A percentile compares a stretch with the other conserved stretches of the same genome.
These are phyloP conservation scores for Gaertneriomyces semiglobifer DNA, from an alignment of 192 early-diverging fungal genomes.

Conservation along the genomic window DNA sequence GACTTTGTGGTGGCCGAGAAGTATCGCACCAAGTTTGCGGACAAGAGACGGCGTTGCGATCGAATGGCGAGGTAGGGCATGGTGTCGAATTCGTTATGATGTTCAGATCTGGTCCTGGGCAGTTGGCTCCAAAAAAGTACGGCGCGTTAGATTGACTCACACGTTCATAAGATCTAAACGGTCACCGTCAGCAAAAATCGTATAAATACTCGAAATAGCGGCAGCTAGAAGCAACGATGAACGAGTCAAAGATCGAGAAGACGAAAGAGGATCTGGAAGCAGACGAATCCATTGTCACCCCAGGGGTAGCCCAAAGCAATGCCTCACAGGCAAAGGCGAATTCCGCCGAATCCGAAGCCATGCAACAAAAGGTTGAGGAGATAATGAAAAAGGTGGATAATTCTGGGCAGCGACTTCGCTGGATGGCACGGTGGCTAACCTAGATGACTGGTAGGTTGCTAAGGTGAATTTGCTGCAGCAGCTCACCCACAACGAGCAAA, in stretches of 20 bases:
- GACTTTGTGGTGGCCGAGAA: too few species aligned
- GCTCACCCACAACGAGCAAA: slow-evolving; percentile 22
- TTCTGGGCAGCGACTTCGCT: not conserved
- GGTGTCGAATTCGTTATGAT: too few species aligned
- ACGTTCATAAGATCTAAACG: too few species aligned
- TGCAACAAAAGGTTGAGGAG: slow-evolving; percentile 8
- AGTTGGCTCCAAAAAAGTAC: too few species aligned
- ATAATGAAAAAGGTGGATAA: slow-evolving; percentile 15
- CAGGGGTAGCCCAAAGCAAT: not conserved
- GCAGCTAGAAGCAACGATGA: not conserved
- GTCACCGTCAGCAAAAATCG: too few species aligned
- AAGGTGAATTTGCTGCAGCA: slow-evolving; percentile 20
- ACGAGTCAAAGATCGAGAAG: slow-evolving; percentile 1
- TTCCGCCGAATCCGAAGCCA: not conserved
- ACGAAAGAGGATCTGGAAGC: not conserved
- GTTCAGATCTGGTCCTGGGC: too few species aligned
- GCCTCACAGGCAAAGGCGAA: not conserved
- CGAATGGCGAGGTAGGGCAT: too few species aligned
- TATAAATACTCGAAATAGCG: too few species aligned
- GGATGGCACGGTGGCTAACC: not conserved
- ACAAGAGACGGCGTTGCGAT: too few species aligned
- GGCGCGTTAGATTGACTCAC: too few species aligned
- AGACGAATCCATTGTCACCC: not conserved
- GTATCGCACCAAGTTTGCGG: too few species aligned
- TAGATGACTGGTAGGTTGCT: slow-evolving; percentile 18